Percentiles rank a stretch among this genome's conserved stretches.
Evolutionary conservation across 108 stramenopile genomes (phyloP).

Genomic region (Schizochytrium sp.): DNA sequence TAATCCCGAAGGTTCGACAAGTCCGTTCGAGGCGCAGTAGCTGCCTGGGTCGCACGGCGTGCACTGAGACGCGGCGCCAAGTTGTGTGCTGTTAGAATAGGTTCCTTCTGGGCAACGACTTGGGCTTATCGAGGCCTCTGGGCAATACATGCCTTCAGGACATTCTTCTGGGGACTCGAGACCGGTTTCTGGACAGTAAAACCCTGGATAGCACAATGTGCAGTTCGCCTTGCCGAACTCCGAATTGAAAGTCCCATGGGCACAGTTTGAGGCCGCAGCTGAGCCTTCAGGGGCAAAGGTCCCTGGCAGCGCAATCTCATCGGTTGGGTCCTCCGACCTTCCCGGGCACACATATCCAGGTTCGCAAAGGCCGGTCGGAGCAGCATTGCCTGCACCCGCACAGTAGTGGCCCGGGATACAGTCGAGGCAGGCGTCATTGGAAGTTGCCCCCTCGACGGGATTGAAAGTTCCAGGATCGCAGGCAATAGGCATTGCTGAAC

Average conservation of each 20-base stretch:
- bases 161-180: neutral
- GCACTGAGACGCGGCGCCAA: constrained; percentile 27
- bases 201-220: neutral
- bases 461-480: constrained; percentile 19
- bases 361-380: constrained; percentile 22
- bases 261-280: neutral
- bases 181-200: neutral
- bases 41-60: constrained; percentile 25
- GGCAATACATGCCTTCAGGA: constrained; percentile 22
- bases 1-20: constrained; percentile 17
- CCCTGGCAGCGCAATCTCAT: neutral
- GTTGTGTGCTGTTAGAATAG: constrained; percentile 27
- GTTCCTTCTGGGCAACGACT: constrained; percentile 31
- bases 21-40: constrained; percentile 25
- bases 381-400: neutral
- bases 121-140: neutral
- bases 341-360: constrained; percentile 49
- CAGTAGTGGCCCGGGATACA: constrained; percentile 18
- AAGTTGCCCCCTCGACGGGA: neutral
- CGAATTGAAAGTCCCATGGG: neutral
- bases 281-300: neutral
- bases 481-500: neutral
- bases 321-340: constrained; percentile 27
- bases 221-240: neutral
- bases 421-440: neutral